Base-by-base conservation (phyloP, 2,329 filamentous ascomycete genomes). In the Cercospora berteroae region DNA sequence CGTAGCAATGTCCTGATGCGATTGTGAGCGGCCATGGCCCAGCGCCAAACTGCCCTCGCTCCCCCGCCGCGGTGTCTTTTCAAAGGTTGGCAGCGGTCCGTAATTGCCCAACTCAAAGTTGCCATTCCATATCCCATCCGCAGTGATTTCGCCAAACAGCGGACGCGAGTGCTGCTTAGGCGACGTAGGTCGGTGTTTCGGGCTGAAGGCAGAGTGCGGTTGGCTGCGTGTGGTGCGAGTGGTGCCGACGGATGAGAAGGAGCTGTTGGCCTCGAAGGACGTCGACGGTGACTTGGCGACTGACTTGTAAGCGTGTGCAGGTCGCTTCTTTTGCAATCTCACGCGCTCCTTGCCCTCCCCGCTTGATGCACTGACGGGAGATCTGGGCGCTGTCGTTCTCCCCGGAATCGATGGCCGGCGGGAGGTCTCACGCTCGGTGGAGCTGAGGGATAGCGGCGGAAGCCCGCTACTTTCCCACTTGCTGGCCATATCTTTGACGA, bases 401-500 rank as follows among this genome's bases (percentile, higher is more conserved):
- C 67, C 71, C 23, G 60, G 66, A 55, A 68, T 68, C n/a, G 55
- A 64, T 18, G 70, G 66, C 25, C 71, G 71, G 63, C 70, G 69
- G 62, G 74, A 73, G 29, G 70, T 69, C 23, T 77, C 74, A 64
- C 73, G 73, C 33, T 65, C 71, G 31, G 48, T 16, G 10, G 73
- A 73, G 52, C 69, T 70, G 33, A 73, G 67, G 25, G 70, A 64
- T 31, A 73, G 68, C 16, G 67, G 39, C n/a, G 70, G 69, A 59
- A 64, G 68, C 16, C 55, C 52, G 29, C 50, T 66, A 29, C 69
- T 70, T 78, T 94, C 91, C 80, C 94, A 95, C 64, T 87, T 89
- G 79, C 89, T 92, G 74, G 91, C 89, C 69, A 95, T 83, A 76
- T 95, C 91, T 80, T 90, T 92, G 72, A 95, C 90, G n/a, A 65